phyloP scores from a whole-genome alignment of 73 alveolate genomes.

The Blepharisma japonicum region DNA sequence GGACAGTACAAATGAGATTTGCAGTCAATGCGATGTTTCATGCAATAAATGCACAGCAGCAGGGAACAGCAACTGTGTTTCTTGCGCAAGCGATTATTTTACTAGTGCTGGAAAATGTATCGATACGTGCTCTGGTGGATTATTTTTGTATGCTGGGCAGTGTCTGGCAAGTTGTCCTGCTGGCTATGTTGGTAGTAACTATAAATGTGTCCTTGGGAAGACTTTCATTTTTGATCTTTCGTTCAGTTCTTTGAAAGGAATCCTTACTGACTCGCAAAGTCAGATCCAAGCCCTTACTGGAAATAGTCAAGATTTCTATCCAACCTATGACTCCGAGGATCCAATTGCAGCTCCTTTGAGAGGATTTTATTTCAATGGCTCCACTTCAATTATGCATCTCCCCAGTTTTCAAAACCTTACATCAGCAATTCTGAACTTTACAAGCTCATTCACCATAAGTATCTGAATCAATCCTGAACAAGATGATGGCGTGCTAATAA shows the following conservation, averaged over 20 bases:
- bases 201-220: background rate
- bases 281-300: background rate
- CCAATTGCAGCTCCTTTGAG: background rate
- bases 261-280: background rate
- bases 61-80: background rate
- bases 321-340: constrained; percentile 2
- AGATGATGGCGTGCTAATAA: too few relatives aligned
- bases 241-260: background rate
- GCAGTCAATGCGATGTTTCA: background rate
- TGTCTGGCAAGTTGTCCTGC: constrained; percentile 3
- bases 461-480: too few relatives aligned
- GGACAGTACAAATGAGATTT: background rate
- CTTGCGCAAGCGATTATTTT: background rate
- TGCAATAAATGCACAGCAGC: background rate
- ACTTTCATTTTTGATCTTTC: background rate
- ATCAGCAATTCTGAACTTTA: too few relatives aligned
- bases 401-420: too few relatives aligned
- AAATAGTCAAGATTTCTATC: background rate
- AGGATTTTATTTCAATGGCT: constrained; percentile 14
- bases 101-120: background rate
- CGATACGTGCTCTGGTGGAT: background rate
- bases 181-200: background rate
- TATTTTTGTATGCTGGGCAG: background rate
- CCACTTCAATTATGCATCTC: too few relatives aligned
- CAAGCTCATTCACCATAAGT: too few relatives aligned